Evolutionary conservation across 768 basidiomycete genomes (phyloP).

Genomic region (Rhizopogon vinicolor): DNA sequence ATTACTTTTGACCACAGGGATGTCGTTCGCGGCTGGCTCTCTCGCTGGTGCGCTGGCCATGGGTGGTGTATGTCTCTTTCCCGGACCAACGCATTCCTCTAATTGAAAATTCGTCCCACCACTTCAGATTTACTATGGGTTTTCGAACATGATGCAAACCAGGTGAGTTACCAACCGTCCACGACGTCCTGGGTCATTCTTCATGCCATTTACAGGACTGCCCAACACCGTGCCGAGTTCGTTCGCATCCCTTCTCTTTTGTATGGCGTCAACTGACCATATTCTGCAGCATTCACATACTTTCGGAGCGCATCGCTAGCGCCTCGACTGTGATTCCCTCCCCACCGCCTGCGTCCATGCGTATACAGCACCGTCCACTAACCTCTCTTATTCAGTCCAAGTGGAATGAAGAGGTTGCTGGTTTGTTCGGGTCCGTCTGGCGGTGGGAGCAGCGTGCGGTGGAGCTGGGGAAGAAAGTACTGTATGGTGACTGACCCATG

Average conservation of each 20-base stretch:
- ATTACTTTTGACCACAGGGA: conserved; percentile 12
- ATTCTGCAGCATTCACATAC: conserved; percentile 38
- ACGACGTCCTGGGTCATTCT: background rate
- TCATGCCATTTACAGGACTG: conserved; percentile 37
- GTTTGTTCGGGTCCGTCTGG: conserved; percentile 37
- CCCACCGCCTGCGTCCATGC: conserved; percentile 51
- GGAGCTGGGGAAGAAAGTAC: conserved; percentile 40
- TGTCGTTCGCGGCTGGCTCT: conserved; percentile 63
- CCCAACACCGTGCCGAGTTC: conserved; percentile 52
- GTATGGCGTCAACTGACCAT: background rate
- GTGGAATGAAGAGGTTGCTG: conserved; percentile 58
- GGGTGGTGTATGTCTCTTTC: conserved; percentile 45
- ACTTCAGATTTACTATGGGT: conserved; percentile 62
- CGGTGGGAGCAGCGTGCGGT: conserved; percentile 42
- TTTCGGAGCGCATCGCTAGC: conserved; percentile 48
- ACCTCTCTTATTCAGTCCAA: conserved; percentile 41
- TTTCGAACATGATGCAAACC: conserved; percentile 59
- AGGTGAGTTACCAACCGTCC: conserved; percentile 32
- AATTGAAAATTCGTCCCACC: background rate
- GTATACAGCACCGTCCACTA: conserved; percentile 46
- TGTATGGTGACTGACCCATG: conserved; percentile 35
- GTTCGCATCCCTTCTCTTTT: conserved; percentile 17
- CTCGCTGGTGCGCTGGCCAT: conserved; percentile 66
- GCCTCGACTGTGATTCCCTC: conserved; percentile 42
- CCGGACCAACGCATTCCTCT: background rate